Conservation (phyloP, 164 flowering plant species). For the Annona cherimola region DNA sequence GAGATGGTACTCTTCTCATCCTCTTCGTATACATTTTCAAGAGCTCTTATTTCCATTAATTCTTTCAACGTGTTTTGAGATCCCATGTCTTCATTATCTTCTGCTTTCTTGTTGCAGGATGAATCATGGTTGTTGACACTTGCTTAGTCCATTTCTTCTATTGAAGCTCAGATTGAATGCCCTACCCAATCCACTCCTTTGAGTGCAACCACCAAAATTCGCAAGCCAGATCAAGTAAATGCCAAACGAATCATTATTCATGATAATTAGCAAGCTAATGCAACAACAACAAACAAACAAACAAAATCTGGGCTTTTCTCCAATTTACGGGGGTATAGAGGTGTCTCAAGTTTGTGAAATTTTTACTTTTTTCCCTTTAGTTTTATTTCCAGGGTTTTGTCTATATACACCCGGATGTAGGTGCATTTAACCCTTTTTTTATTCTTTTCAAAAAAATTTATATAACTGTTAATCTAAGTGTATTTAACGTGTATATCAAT, state of each 20-base stretch:
- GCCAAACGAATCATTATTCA: not conserved
- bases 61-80: constrained; percentile 20
- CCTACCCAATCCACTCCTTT: constrained; percentile 8
- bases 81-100: not conserved
- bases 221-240: not conserved
- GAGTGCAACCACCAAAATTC: constrained; percentile 23
- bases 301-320: no score
- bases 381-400: no score
- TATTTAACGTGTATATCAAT: no score
- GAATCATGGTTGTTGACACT: not conserved
- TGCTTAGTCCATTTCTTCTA: not conserved
- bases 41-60: constrained; percentile 28
- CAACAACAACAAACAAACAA: not conserved
- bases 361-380: no score
- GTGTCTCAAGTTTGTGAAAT: no score
- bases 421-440: no score
- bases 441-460: no score
- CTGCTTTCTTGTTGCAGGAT: not conserved
- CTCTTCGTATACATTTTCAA: constrained; percentile 26
- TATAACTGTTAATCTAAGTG: no score
- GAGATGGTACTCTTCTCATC: constrained; percentile 25
- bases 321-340: not conserved
- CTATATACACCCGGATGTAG: no score
- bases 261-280: not conserved
- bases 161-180: not conserved